Percentiles rank a stretch among this genome's conserved stretches.
These are phyloP conservation scores for Apophysomyces variabilis DNA, from an alignment of 371 early-diverging fungal species.

Conservation along the genomic window DNA sequence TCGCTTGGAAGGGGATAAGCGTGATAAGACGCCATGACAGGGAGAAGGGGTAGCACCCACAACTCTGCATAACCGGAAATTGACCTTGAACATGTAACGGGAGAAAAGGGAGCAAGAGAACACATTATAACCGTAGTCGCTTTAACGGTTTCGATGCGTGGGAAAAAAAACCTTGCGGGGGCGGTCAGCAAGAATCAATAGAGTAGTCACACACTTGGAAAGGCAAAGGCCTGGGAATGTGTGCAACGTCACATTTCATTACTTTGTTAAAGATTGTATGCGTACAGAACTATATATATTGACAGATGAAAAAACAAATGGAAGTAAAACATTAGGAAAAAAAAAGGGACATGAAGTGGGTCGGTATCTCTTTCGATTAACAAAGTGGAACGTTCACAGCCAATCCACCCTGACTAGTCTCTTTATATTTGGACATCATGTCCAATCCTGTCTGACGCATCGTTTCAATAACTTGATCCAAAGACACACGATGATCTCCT, in stretches of 20 bases:
- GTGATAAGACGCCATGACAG: not conserved
- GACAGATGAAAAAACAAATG: not conserved
- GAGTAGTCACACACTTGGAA: not conserved
- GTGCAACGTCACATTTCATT: not conserved
- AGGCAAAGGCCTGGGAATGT: not conserved
- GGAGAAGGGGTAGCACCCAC: not conserved
- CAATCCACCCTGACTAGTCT: constrained; percentile 92
- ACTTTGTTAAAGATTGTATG: constrained; percentile 51
- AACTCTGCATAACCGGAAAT: not conserved
- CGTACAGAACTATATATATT: constrained; percentile 37
- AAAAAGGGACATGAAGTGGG: not conserved
- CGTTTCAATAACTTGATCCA: constrained; percentile 96
- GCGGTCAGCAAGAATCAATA: not conserved
- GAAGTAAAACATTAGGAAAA: not conserved
- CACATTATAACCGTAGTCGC: not conserved
- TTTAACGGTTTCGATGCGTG: constrained; percentile 12
- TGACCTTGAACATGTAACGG: not conserved
- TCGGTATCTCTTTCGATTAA: constrained; percentile 36
- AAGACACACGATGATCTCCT: constrained; percentile 85
- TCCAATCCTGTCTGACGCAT: constrained; percentile 95
- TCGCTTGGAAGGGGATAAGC: constrained; percentile 2
- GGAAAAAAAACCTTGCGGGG: constrained; percentile 11
- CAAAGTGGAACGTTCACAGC: constrained; percentile 90
- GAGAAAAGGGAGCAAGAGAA: not conserved
- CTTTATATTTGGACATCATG: constrained; percentile 96